A percentile compares a stretch with the other conserved stretches of the same genome.
Evolutionary conservation across 192 early-diverging fungal genomes (phyloP).

Genomic region (Rhizophagus clarus): DNA sequence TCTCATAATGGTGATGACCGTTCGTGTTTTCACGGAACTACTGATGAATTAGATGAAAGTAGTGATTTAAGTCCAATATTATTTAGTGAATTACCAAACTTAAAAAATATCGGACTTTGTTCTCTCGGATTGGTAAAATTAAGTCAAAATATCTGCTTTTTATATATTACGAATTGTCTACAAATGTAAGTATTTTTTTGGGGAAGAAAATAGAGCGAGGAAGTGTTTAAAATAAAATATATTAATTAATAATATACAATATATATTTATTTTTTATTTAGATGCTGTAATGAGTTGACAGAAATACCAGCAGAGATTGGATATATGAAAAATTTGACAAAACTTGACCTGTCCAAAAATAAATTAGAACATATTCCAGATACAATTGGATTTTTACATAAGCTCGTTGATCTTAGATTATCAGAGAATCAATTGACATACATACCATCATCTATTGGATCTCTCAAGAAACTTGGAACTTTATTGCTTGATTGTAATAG

Average conservation of each 20-base stretch:
- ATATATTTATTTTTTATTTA: conserved; percentile 33
- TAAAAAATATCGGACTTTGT: conserved; percentile 63
- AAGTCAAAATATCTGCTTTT: conserved; percentile 70
- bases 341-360: conserved; percentile 69
- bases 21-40: neutral
- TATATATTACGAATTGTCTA: conserved; percentile 60
- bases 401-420: conserved; percentile 67
- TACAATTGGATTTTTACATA: conserved; percentile 65
- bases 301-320: conserved; percentile 75
- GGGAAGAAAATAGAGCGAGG: neutral
- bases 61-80: conserved; percentile 36
- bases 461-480: conserved; percentile 64
- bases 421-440: conserved; percentile 62
- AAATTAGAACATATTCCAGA: conserved; percentile 63
- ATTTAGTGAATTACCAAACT: conserved; percentile 44
- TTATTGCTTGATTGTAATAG: conserved; percentile 65
- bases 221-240: no score
- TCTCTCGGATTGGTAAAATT: conserved; percentile 58
- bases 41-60: conserved; percentile 32
- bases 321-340: conserved; percentile 66
- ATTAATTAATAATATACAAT: no score
- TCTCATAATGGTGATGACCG: neutral
- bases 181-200: conserved; percentile 62
- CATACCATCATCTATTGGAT: conserved; percentile 65
- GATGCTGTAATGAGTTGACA: conserved; percentile 76